These are phyloP conservation scores for Taphrina flavorubra DNA, from an alignment of 1,139 yeast species.

Conservation along the genomic window DNA sequence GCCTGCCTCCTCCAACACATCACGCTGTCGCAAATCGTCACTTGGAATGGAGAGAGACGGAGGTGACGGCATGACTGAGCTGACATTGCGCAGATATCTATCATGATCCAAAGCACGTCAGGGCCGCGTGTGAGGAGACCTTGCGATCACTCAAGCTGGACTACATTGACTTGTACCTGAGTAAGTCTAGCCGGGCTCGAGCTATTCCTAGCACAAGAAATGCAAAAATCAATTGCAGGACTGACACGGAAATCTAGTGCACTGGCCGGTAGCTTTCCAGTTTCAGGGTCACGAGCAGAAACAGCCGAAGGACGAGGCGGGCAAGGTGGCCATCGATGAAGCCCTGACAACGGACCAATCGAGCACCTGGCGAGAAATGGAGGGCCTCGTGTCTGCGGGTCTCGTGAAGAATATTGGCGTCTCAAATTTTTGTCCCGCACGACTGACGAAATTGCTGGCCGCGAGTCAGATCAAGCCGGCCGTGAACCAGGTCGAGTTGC, in stretches of 20 bases:
- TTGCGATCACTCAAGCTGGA: slow-evolving; percentile 63
- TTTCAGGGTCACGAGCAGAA: slow-evolving; percentile 20
- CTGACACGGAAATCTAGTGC: slow-evolving; percentile 17
- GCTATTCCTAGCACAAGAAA: too few species aligned
- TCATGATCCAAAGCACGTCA: slow-evolving; percentile 60
- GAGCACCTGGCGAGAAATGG: slow-evolving; percentile 67
- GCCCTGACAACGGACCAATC: slow-evolving; percentile 31
- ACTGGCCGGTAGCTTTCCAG: slow-evolving; percentile 40
- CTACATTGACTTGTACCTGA: slow-evolving; percentile 62
- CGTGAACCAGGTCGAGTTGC: slow-evolving; percentile 79
- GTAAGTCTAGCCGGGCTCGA: background rate
- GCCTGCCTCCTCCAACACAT: background rate
- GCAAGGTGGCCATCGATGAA: slow-evolving; percentile 29
- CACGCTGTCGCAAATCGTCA: too few species aligned
- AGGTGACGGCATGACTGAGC: background rate
- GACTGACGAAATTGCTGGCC: slow-evolving; percentile 68
- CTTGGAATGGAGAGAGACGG: too few species aligned
- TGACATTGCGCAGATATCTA: slow-evolving; percentile 22
- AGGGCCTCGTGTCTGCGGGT: slow-evolving; percentile 68
- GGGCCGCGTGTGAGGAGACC: slow-evolving; percentile 56
- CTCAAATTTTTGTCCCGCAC: slow-evolving; percentile 79
- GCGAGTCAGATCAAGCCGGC: slow-evolving; percentile 72
- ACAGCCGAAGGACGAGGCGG: slow-evolving; percentile 22
- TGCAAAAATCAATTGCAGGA: background rate
- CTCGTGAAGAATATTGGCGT: slow-evolving; percentile 66